Evolutionary conservation across 164 flowering plant species (phyloP).

Genomic region (Aristolochia californica): DNA sequence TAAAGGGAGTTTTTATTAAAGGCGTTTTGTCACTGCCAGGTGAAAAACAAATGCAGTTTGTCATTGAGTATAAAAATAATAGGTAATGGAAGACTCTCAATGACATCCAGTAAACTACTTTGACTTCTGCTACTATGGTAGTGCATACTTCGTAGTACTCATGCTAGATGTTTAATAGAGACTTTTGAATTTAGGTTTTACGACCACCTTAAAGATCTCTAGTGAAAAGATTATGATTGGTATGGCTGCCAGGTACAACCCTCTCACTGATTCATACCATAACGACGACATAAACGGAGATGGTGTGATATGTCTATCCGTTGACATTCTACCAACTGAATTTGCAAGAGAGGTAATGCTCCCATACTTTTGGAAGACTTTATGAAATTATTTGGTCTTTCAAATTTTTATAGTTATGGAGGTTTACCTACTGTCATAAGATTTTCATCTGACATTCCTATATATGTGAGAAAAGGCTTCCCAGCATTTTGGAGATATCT

Average conservation of each 20-base stretch:
- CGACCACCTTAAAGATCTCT: too few species aligned
- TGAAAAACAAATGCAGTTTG: too few species aligned
- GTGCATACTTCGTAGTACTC: too few species aligned
- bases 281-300: conserved; percentile 72
- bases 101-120: too few species aligned
- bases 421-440: background rate
- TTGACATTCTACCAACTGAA: conserved; percentile 95
- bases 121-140: too few species aligned
- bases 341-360: conserved; percentile 82
- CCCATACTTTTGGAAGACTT: background rate
- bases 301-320: conserved; percentile 75
- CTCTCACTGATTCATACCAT: conserved; percentile 48
- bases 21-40: too few species aligned
- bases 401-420: background rate
- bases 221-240: background rate
- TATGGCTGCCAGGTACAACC: conserved; percentile 52
- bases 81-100: too few species aligned
- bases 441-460: conserved; percentile 1
- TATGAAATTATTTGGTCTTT: background rate
- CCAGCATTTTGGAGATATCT: conserved; percentile 90
- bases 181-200: too few species aligned
- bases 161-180: too few species aligned
- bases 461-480: conserved; percentile 54
- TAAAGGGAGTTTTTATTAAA: too few species aligned
- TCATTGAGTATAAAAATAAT: too few species aligned